A percentile compares a stretch with the other conserved stretches of the same genome.
Evolutionary conservation across 352 stramenopile genomes (phyloP).

Genomic region (Pythium apleroticum): DNA sequence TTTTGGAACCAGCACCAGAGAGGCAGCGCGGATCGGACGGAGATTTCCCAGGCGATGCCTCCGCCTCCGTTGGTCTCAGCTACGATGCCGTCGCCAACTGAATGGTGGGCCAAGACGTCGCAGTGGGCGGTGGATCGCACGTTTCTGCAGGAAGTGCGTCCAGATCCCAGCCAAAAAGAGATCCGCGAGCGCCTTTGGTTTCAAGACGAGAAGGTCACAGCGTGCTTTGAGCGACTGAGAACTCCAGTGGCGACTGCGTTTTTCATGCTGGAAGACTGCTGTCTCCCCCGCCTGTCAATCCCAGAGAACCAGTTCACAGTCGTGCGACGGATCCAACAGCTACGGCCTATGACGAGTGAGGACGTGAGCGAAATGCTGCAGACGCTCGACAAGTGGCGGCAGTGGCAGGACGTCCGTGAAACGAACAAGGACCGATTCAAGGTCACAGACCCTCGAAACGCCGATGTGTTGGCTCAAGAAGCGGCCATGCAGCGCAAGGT

Average conservation of each 20-base stretch:
- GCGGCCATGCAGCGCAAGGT: constrained; percentile 65
- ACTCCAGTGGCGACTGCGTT: constrained; percentile 44
- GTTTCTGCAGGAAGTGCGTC: constrained; percentile 31
- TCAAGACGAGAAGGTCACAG: constrained; percentile 37
- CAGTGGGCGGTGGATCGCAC: constrained; percentile 15
- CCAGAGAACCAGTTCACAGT: constrained; percentile 38
- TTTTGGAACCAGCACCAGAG: constrained; percentile 18
- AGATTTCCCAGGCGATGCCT: not conserved
- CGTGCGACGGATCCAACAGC: constrained; percentile 46
- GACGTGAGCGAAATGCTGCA: constrained; percentile 41
- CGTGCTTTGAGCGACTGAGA: constrained; percentile 38
- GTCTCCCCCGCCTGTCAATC: constrained; percentile 2
- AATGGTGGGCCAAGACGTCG: constrained; percentile 9
- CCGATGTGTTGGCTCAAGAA: constrained; percentile 51
- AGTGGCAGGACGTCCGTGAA: constrained; percentile 55
- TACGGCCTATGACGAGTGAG: constrained; percentile 37
- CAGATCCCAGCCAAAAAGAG: constrained; percentile 6
- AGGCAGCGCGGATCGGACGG: not conserved
- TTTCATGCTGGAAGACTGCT: constrained; percentile 37
- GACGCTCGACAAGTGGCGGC: constrained; percentile 40
- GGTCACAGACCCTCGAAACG: constrained; percentile 54
- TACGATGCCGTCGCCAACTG: not conserved
- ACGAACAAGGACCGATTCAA: constrained; percentile 67
- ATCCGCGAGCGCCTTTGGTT: constrained; percentile 28
- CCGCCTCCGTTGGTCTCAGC: constrained; percentile 7